A percentile compares a stretch with the other conserved stretches of the same genome.
Evolutionary conservation across 306 rosid genomes (phyloP).

Genomic region (Cucumis melo): DNA sequence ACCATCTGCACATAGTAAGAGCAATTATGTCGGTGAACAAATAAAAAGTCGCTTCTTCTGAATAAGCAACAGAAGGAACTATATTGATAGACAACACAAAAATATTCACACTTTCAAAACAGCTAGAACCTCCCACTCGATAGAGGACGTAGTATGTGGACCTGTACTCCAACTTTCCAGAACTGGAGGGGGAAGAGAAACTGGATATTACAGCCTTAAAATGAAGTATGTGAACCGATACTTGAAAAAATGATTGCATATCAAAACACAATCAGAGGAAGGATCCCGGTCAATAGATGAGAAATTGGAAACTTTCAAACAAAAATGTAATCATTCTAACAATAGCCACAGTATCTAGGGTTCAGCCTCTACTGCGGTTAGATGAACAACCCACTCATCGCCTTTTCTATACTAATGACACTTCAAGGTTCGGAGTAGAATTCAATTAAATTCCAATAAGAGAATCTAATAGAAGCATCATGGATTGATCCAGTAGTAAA

Average conservation of each 20-base stretch:
- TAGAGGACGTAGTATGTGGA: not conserved
- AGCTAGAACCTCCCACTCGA: not conserved
- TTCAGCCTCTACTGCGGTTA: not conserved
- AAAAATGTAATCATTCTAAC: not conserved
- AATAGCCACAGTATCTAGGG: not conserved
- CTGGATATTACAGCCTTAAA: not conserved
- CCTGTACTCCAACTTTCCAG: too few relatives aligned
- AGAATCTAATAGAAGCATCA: not conserved
- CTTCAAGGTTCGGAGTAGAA: not conserved
- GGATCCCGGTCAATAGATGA: not conserved
- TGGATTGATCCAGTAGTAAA: too few relatives aligned
- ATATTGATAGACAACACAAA: not conserved
- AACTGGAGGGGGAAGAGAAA: not conserved
- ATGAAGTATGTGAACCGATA: not conserved
- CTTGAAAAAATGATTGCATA: not conserved
- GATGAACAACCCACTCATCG: not conserved
- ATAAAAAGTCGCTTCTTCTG: not conserved
- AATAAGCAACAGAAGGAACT: not conserved
- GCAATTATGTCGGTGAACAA: not conserved
- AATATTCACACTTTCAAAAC: not conserved
- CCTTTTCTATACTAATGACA: not conserved
- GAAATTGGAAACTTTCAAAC: not conserved
- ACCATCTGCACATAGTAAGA: slow-evolving; percentile 57
- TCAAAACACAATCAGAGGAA: not conserved
- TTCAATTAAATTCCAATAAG: not conserved